These are phyloP conservation scores for Diddensiella santjacobensis DNA, from an alignment of 805 yeast species.

Conservation along the genomic window DNA sequence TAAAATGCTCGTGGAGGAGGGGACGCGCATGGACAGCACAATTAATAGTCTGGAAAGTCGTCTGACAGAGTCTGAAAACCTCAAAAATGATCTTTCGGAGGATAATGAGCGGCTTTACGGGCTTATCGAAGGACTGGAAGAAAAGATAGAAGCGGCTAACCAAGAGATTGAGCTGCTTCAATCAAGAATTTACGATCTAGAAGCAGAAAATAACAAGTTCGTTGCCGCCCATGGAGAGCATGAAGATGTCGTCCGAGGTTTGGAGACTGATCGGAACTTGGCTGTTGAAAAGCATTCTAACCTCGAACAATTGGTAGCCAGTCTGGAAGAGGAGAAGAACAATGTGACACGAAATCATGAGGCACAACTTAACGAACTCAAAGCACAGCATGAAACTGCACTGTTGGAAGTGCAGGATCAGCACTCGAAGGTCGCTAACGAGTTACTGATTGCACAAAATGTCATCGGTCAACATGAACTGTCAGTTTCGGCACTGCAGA, in stretches of 20 bases:
- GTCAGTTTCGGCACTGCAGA: background rate
- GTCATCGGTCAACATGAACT: slow-evolving; percentile 9
- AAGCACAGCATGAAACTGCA: slow-evolving; percentile 11
- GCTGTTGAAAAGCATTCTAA: slow-evolving; percentile 4
- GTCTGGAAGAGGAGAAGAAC: slow-evolving; percentile 2
- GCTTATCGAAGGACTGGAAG: slow-evolving; percentile 25
- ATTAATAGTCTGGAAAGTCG: slow-evolving; percentile 28
- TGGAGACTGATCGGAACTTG: slow-evolving; percentile 4
- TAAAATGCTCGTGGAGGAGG: slow-evolving; percentile 43
- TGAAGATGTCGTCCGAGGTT: background rate
- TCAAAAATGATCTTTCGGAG: slow-evolving; percentile 24
- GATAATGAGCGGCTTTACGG: slow-evolving; percentile 32
- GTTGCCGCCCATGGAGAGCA: background rate
- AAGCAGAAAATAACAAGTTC: slow-evolving; percentile 6
- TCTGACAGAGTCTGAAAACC: slow-evolving; percentile 26
- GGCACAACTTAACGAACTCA: slow-evolving; percentile 39
- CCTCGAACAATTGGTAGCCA: background rate
- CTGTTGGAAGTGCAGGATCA: slow-evolving; percentile 9
- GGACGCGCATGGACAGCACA: slow-evolving; percentile 45
- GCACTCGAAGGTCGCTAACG: slow-evolving; percentile 10
- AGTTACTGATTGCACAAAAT: slow-evolving; percentile 8
- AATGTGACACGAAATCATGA: slow-evolving; percentile 28
- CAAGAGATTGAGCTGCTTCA: background rate
- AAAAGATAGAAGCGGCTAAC: slow-evolving; percentile 14
- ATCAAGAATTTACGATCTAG: slow-evolving; percentile 4